These are phyloP conservation scores for Fusarium subtropicale DNA, from an alignment of 2,329 filamentous ascomycete genomes.

Conservation along the genomic window DNA sequence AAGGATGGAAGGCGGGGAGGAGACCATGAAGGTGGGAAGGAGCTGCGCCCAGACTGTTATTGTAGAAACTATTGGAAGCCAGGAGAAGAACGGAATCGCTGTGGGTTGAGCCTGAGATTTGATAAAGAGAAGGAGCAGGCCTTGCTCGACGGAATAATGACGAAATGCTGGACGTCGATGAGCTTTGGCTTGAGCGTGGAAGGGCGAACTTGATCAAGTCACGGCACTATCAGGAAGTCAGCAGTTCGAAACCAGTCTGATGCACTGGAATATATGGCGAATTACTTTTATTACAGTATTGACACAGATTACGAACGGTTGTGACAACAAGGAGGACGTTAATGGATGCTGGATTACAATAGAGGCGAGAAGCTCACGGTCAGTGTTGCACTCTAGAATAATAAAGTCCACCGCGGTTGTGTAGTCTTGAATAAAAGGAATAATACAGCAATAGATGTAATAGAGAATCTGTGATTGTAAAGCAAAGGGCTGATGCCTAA, in stretches of 20 bases:
- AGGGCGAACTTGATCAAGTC: neutral
- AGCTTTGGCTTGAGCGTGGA: neutral
- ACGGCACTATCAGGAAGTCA: neutral
- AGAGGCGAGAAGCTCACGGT: no score
- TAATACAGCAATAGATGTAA: no score
- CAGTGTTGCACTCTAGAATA: neutral
- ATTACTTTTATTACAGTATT: no score
- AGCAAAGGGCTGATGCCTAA: neutral
- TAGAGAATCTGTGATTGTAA: neutral
- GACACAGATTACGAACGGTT: neutral
- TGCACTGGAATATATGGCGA: no score
- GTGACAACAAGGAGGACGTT: neutral
- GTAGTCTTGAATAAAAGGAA: fast-evolving
- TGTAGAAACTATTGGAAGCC: neutral
- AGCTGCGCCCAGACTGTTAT: neutral
- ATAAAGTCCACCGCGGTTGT: fast-evolving
- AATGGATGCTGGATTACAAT: neutral
- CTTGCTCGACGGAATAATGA: neutral
- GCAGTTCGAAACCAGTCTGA: neutral
- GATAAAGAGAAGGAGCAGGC: neutral
- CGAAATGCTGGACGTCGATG: neutral
- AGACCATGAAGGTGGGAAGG: neutral
- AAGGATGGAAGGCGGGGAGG: no score
- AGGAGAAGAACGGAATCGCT: neutral
- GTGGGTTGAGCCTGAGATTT: conserved; percentile 3